These are phyloP conservation scores for Silene uniflora DNA, from an alignment of 148 eudicot species.

Conservation along the genomic window DNA sequence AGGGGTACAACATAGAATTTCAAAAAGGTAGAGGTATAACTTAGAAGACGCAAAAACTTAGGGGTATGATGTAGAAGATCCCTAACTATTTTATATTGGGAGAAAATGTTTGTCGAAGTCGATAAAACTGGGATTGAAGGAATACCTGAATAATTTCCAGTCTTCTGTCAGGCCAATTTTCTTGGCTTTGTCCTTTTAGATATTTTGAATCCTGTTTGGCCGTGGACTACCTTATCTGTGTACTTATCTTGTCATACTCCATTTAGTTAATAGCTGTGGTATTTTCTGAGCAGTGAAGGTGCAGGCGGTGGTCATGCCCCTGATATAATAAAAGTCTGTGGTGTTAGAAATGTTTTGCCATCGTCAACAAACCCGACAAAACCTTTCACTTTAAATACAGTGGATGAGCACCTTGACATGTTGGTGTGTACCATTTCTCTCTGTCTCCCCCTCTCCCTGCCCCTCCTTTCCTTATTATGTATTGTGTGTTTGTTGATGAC, in stretches of 20 bases:
- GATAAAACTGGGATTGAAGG: too few relatives aligned
- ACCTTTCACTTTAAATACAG: conserved; percentile 82
- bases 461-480: neutral
- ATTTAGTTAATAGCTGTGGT: conserved; percentile 13
- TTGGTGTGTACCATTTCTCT: conserved; percentile 43
- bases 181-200: too few relatives aligned
- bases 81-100: too few relatives aligned
- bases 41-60: too few relatives aligned
- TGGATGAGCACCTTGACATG: conserved; percentile 99
- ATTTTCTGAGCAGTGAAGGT: conserved; percentile 68
- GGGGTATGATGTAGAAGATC: too few relatives aligned
- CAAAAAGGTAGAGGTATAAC: too few relatives aligned
- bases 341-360: conserved; percentile 84
- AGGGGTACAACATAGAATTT: too few relatives aligned
- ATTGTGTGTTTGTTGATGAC: neutral
- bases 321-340: conserved; percentile 93
- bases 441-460: neutral
- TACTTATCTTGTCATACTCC: neutral
- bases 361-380: conserved; percentile 95
- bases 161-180: too few relatives aligned
- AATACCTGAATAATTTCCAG: too few relatives aligned
- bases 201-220: neutral
- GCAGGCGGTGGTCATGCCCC: conserved; percentile 99
- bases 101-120: too few relatives aligned
- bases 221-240: conserved; percentile 2